A percentile compares a stretch with the other conserved stretches of the same genome.
These are phyloP conservation scores for Exophiala sp. DNA, from an alignment of 2,329 filamentous ascomycete species.

Conservation along the genomic window DNA sequence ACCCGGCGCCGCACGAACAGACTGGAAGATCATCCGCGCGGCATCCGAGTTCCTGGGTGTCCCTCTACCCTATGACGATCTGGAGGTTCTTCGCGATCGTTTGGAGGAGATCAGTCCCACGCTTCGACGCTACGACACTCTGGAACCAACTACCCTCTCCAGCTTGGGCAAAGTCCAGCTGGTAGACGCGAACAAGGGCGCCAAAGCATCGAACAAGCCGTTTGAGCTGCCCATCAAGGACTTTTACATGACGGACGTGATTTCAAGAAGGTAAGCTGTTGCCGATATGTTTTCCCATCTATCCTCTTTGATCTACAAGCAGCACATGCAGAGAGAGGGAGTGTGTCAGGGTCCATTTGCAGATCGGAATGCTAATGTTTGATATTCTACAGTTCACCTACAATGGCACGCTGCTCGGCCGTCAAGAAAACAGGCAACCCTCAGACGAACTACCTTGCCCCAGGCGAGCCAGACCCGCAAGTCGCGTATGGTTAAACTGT, in stretches of 20 bases:
- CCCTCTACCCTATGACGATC: constrained; percentile 86
- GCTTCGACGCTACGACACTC: constrained; percentile 80
- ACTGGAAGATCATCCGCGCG: constrained; percentile 98
- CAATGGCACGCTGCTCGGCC: constrained; percentile 95
- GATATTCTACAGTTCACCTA: constrained; percentile 66
- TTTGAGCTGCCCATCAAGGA: constrained; percentile 85
- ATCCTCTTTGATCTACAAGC: too few relatives aligned
- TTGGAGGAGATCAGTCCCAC: constrained; percentile 94
- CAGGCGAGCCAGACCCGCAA: constrained; percentile 49
- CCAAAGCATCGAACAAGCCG: constrained; percentile 63
- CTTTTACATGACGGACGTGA: constrained; percentile 97
- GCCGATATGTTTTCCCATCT: too few relatives aligned
- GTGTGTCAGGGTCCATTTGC: too few relatives aligned
- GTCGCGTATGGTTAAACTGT: constrained; percentile 33
- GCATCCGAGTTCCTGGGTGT: constrained; percentile 82
- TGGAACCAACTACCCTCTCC: constrained; percentile 71
- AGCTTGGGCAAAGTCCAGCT: constrained; percentile 87
- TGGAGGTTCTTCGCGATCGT: constrained; percentile 80
- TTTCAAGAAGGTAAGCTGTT: constrained; percentile 89
- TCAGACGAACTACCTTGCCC: constrained; percentile 71
- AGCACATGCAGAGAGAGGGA: too few relatives aligned
- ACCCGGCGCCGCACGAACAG: constrained; percentile 82
- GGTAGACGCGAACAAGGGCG: constrained; percentile 91
- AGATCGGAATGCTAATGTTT: constrained; percentile 10
- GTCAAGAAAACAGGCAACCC: constrained; percentile 78